Conservation (phyloP, 2,329 filamentous ascomycete species). For the Talaromyces rugulosus region DNA sequence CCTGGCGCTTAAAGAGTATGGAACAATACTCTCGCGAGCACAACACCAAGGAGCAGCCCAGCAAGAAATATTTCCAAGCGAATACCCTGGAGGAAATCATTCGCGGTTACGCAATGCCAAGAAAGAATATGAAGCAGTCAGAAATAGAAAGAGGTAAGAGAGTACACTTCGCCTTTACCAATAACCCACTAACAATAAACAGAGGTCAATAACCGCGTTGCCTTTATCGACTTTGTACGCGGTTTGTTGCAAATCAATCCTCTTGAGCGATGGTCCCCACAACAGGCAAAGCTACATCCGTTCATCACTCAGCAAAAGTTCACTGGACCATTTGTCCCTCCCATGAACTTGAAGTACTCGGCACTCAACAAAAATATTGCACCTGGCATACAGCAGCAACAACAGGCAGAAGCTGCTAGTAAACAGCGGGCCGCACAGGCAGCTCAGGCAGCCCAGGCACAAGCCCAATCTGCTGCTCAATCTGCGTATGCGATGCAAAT, state of each 20-base stretch:
- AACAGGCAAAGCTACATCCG: slow-evolving; percentile 93
- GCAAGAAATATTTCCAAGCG: slow-evolving; percentile 98
- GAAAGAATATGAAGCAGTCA: slow-evolving; percentile 98
- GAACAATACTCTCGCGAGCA: slow-evolving; percentile 96
- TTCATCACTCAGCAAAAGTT: slow-evolving; percentile 99
- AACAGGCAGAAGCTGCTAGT: slow-evolving; percentile 88
- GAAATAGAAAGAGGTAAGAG: slow-evolving; percentile 88
- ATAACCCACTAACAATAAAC: slow-evolving; percentile 14
- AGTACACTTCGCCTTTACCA: not conserved
- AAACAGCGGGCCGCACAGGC: slow-evolving; percentile 72
- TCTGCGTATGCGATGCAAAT: slow-evolving; percentile 64
- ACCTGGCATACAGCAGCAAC: slow-evolving; percentile 90
- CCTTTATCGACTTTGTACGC: slow-evolving; percentile 97
- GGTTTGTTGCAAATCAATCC: slow-evolving; percentile 92
- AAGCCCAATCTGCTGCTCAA: slow-evolving; percentile 65
- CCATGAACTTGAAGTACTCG: slow-evolving; percentile 91
- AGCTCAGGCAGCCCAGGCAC: slow-evolving; percentile 48
- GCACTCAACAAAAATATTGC: slow-evolving; percentile 82
- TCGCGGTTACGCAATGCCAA: slow-evolving; percentile 93
- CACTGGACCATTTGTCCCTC: slow-evolving; percentile 91
- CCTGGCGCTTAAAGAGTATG: slow-evolving; percentile 92
- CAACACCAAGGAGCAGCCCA: slow-evolving; percentile 94
- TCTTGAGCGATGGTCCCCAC: slow-evolving; percentile 93
- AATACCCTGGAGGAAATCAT: slow-evolving; percentile 95
- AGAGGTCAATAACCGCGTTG: slow-evolving; percentile 98